Evolutionary conservation across 2,329 filamentous ascomycete species (phyloP), one percentile per base, ranked within the genome.

Genomic region (Tetracladium maxilliforme): DNA sequence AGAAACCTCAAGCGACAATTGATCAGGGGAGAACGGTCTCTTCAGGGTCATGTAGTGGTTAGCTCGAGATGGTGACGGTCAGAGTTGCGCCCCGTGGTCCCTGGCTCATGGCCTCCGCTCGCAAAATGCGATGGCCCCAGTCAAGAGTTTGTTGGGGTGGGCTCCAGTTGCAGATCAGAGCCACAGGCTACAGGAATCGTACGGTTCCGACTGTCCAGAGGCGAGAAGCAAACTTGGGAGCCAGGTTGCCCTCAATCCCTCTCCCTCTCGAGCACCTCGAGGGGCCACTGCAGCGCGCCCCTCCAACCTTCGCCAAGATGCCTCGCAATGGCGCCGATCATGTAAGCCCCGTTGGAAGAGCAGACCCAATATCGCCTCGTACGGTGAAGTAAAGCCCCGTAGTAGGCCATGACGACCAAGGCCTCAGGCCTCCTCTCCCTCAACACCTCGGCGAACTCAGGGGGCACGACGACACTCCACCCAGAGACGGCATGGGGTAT

Each of bases 351-450:
- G n/a, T n/a, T n/a, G n/a, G n/a, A n/a, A n/a, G n/a, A n/a, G n/a
- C 12, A 25, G 10, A n/a, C 20, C 7, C 16, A 27, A 25, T 16
- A 27, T 25, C 4, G n/a, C 14, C 10, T 16, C 22, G 6, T 23
- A 23, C 10, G 37, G 29, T 47, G 39, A 10, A 47, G 33, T 13
- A 47, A 33, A 11, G 40, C 30, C 1, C 37, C 33, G 21, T 46
- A 45, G 29, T 45, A 39, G 5, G 35, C 40, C 12, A 47, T 28
- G 6, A 48, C 22, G 2, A 39, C 34, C 7, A 47, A 15, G 6
- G 38, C 42, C 23, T 41, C 41, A 5, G 42, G 40, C 8, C 25
- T 26, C 13, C 32, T 32, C 16, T 27, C 26, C 12, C 19, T 26
- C 18, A 47, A 25, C 29, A 47, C 24, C 4, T 33, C 31, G 8